phyloP scores from a whole-genome alignment of 2,329 filamentous ascomycete species.

The Pyricularia grisea region DNA sequence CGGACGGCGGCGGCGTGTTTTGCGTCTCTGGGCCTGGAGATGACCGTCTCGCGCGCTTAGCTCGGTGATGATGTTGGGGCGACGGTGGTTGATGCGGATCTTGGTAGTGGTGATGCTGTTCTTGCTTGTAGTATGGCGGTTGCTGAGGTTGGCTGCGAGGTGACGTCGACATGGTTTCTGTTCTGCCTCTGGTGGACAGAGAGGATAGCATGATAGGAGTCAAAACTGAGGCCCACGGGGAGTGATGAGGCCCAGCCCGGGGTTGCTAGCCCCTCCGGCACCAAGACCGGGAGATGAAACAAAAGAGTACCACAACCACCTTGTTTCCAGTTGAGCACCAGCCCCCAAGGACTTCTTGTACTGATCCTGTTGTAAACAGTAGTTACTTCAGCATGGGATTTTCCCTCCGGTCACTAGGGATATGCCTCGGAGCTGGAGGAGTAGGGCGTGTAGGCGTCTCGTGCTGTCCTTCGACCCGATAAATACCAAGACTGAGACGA shows the following conservation, averaged over 20 bases:
- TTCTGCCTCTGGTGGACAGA: neutral
- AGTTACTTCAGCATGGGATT: neutral
- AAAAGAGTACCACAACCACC: neutral
- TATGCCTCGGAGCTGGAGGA: neutral
- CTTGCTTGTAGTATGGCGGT: neutral
- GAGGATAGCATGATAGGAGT: neutral
- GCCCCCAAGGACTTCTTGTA: neutral
- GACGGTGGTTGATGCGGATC: constrained; percentile 34
- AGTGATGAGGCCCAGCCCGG: neutral
- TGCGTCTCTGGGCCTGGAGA: constrained; percentile 33
- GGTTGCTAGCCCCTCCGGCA: neutral
- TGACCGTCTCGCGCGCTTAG: constrained; percentile 47
- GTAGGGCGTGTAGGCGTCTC: neutral
- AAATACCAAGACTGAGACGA: neutral
- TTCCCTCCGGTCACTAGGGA: neutral
- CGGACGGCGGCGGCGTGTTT: constrained; percentile 29
- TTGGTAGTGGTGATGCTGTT: neutral
- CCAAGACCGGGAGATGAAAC: neutral
- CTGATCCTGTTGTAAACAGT: neutral
- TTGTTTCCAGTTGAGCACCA: neutral
- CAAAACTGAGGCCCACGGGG: neutral
- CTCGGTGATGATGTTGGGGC: constrained; percentile 35
- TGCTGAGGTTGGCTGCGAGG: neutral
- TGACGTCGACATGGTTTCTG: neutral
- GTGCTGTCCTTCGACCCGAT: neutral